Evolutionary conservation across 2,329 filamentous ascomycete genomes (phyloP), one percentile per base, ranked within the genome.

Genomic region (Pseudocercospora musae): DNA sequence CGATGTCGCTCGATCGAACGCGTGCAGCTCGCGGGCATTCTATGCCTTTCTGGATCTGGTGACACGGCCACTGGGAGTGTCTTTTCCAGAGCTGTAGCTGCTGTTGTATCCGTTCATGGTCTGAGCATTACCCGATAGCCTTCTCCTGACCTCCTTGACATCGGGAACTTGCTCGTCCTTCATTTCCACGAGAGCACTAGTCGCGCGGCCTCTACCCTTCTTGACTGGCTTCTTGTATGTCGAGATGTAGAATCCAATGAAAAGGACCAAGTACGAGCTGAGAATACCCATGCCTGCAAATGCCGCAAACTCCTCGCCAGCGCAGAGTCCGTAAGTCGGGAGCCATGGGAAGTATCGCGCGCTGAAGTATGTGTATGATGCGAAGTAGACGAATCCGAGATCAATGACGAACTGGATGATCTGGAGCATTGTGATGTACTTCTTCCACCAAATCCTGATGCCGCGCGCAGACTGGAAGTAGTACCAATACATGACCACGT

Each of bases 401-500:
- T 97, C 94, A 78, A 98, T 94, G 77, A 98, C 86, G 81, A 98
- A 98, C 78, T 98, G 94, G 73, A 91, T 87, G 79, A 98, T 98
- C 81, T 98, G 94, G 75, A 97, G 89, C 75, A 93, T 91, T 72
- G 94, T 98, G 77, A 98, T 96, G 89, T 94, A 98, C 82, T 97
- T 92, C 89, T 98, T 98, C 94, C 94, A 98, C 93, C 93, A 97
- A 80, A 97, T 95, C 74, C 89, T 89, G 78, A 98, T 87, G 71
- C 95, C 95, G 71, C 94, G 92, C 59, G 94, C 93, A 75, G 91
- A 94, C 85, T 98, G 94, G 89, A 98, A 98, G 87, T 98, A 98
- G 88, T 98, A 98, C 93, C 93, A 97, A 89, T 98, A 98, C 94
- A 98, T 98, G 76, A 97, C 90, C 62, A 98, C 94, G 81, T 98